phyloP scores from a whole-genome alignment of 2,329 filamentous ascomycete species.

The Blumeriella jaapii region DNA sequence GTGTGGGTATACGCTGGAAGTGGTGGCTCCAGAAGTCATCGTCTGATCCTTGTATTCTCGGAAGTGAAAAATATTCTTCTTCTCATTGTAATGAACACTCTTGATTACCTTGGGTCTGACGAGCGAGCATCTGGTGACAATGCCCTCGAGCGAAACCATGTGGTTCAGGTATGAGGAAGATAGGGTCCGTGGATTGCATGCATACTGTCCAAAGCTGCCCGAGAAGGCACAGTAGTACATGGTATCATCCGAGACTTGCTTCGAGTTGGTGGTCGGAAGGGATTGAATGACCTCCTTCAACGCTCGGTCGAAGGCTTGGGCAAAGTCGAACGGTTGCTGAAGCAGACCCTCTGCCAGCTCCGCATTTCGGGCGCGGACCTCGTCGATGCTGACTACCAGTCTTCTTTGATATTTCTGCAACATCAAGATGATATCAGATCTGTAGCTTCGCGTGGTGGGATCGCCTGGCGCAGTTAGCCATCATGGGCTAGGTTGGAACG shows the following conservation, averaged over 20 bases:
- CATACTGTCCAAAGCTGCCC: slow-evolving; percentile 87
- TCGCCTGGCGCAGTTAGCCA: slow-evolving; percentile 25
- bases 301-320: slow-evolving; percentile 78
- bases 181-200: slow-evolving; percentile 88
- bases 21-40: slow-evolving; percentile 86
- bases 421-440: slow-evolving; percentile 76
- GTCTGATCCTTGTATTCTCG: slow-evolving; percentile 93
- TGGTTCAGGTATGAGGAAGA: slow-evolving; percentile 84
- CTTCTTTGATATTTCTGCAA: slow-evolving; percentile 55
- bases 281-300: slow-evolving; percentile 81
- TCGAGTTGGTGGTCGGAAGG: slow-evolving; percentile 61
- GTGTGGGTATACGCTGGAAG: slow-evolving; percentile 84
- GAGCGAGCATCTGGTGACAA: slow-evolving; percentile 90
- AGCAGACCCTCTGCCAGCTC: slow-evolving; percentile 73
- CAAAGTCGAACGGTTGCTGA: slow-evolving; percentile 77
- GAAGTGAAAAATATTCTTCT: slow-evolving; percentile 74
- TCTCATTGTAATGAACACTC: slow-evolving; percentile 93
- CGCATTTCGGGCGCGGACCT: slow-evolving; percentile 76
- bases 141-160: slow-evolving; percentile 95
- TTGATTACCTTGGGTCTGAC: slow-evolving; percentile 96
- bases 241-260: slow-evolving; percentile 66
- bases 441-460: slow-evolving; percentile 50
- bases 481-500: slow-evolving; percentile 1
- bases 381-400: slow-evolving; percentile 69
- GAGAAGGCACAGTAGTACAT: slow-evolving; percentile 96